Evolutionary conservation across 176 grass and related monocot species (phyloP), one percentile per base, ranked within the genome.

Genomic region (Zizania latifolia): DNA sequence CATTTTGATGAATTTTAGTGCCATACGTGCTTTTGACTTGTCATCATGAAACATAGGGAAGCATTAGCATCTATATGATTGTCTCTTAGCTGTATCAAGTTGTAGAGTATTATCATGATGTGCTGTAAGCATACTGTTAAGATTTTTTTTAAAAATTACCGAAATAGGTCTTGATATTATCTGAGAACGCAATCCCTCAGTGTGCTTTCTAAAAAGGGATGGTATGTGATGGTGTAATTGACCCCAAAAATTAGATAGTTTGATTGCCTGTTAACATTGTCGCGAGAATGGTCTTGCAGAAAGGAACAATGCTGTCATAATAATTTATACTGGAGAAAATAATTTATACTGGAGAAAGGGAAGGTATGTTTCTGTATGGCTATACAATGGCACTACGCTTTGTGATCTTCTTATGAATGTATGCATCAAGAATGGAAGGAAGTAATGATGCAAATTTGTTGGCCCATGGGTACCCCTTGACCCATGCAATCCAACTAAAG

Each of bases 341-440:
- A 74, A 69, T 78, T 15, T 38, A 29, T 60, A 54, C 55, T 5
- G 0, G 24, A 0, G 14, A 76, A 81, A 63, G 58, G 19, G 59
- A 59, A 82, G 53, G 36, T 15, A 83, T 72, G 69, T 63, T 32
- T 24, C 48, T 37, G 32, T 65, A 73, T 50, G 19, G 33, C 67
- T 72, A 15, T 48, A 67, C 62, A 60, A 11, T 51, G 32, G 29
- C 8, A 59, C 15, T 24, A 6, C 37, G 39, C 23, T 35, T 67
- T 78, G 33, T 51, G 41, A 78, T 72, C 31, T 32, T 58, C 58
- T 23, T 68, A 41, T 21, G 67, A 54, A 83, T 54, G 62, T 24
- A 83, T 9, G 6, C 38, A 11, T 76, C 74, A 68, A 67, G 40
- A n/a, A n/a, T n/a, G n/a, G n/a, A n/a, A n/a, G n/a, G n/a, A n/a